Percentiles rank a stretch among this genome's conserved stretches.
phyloP scores from a whole-genome alignment of 202 grass and related monocot species.

The Eragrostis tef region DNA sequence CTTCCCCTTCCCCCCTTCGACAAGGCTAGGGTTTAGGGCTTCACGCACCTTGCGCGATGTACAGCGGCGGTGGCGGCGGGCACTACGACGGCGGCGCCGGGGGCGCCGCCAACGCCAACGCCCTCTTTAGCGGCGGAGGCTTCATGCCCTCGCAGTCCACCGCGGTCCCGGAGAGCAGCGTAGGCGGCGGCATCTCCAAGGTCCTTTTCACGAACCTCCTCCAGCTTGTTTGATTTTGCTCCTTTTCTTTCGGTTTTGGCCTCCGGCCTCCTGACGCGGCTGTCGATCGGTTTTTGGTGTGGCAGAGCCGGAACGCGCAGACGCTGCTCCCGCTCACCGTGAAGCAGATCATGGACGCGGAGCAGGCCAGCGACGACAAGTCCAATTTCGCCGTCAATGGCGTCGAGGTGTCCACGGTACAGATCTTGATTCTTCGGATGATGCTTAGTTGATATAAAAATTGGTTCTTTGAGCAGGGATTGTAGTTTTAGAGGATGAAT shows the following conservation, averaged over 20 bases:
- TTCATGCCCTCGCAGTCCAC: slow-evolving; percentile 92
- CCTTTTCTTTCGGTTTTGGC: not conserved
- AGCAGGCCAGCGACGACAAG: slow-evolving; percentile 66
- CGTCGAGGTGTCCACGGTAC: slow-evolving; percentile 77
- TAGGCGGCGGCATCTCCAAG: slow-evolving; percentile 48
- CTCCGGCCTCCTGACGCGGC: slow-evolving; percentile 4
- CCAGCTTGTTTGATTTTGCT: not conserved
- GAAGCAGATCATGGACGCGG: slow-evolving; percentile 86
- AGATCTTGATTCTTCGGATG: not conserved
- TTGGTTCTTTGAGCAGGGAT: not conserved
- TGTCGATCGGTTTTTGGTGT: slow-evolving; percentile 2
- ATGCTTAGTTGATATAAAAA: not conserved
- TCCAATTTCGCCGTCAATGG: slow-evolving; percentile 78
- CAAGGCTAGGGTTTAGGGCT: slow-evolving; percentile 76
- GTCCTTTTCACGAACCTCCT: slow-evolving; percentile 37
- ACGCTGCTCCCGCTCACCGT: slow-evolving; percentile 75
- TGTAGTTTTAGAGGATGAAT: not conserved
- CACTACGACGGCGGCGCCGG: slow-evolving; percentile 48
- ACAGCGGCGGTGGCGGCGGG: slow-evolving; percentile 50
- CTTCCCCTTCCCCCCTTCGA: not conserved
- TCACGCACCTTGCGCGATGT: slow-evolving; percentile 52
- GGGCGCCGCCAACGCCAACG: slow-evolving; percentile 44
- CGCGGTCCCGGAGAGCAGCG: slow-evolving; percentile 52
- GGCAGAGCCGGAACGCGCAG: slow-evolving; percentile 60
- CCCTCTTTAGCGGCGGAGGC: slow-evolving; percentile 75